A percentile compares a stretch with the other conserved stretches of the same genome.
Conservation (phyloP, 176 grass and related monocot species). For the Puccinellia tenuiflora region DNA sequence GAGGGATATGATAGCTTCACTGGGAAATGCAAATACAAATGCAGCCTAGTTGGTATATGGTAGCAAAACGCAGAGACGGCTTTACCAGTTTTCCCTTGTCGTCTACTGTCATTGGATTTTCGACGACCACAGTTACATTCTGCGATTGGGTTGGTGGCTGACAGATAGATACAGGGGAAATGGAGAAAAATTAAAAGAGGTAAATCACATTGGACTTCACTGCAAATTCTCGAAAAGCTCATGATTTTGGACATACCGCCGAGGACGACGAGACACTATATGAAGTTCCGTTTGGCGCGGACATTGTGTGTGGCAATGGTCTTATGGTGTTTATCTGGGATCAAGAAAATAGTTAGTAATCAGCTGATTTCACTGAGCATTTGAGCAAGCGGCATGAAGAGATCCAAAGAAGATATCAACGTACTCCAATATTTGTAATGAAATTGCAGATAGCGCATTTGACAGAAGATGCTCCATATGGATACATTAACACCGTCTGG, state of each 20-base stretch:
- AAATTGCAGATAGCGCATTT: conserved; percentile 92
- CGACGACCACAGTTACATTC: conserved; percentile 77
- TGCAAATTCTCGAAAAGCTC: neutral
- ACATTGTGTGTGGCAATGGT: conserved; percentile 31
- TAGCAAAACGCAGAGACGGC: neutral
- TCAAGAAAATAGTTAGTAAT: neutral
- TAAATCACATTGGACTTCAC: conserved; percentile 1
- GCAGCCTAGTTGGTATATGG: neutral
- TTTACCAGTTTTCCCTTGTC: conserved; percentile 88
- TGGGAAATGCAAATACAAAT: neutral
- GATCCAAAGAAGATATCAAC: neutral
- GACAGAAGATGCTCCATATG: conserved; percentile 70
- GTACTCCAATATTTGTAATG: conserved; percentile 62
- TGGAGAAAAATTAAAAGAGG: neutral
- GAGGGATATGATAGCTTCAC: neutral
- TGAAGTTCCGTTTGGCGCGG: conserved; percentile 18
- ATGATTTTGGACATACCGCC: conserved; percentile 28
- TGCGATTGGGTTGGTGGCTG: conserved; percentile 38
- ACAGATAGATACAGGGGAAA: conserved; percentile 1
- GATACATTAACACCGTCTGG: conserved; percentile 72
- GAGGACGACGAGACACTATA: conserved; percentile 31
- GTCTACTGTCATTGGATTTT: conserved; percentile 89
- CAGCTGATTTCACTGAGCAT: neutral
- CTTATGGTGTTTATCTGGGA: conserved; percentile 43
- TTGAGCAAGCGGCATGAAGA: conserved; percentile 8